Conservation (phyloP, 2,329 filamentous ascomycete genomes). For the Amauroascus verrucosus region DNA sequence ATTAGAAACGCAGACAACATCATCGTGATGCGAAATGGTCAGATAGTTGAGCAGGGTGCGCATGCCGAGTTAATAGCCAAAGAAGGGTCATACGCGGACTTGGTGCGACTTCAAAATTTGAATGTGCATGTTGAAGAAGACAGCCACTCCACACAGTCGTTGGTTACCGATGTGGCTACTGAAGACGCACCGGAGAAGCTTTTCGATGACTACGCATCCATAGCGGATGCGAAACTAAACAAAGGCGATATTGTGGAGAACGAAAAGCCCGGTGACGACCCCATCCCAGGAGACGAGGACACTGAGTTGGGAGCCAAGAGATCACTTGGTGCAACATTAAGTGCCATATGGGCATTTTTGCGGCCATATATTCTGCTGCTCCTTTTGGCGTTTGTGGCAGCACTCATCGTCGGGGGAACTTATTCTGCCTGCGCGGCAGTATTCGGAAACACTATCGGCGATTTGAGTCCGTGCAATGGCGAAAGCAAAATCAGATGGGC, state of each 20-base stretch:
- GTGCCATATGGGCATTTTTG: conserved; percentile 26
- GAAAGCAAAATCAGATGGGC: conserved; percentile 39
- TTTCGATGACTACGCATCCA: conserved; percentile 16
- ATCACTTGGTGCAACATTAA: conserved; percentile 18
- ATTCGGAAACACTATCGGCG: conserved; percentile 52
- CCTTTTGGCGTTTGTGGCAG: conserved; percentile 41
- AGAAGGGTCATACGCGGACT: conserved; percentile 34
- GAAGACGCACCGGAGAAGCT: not conserved
- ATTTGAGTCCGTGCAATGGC: conserved; percentile 45
- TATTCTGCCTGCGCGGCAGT: conserved; percentile 50
- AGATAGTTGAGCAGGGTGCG: conserved; percentile 21
- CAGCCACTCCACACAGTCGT: conserved; percentile 4
- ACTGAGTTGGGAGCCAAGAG: conserved; percentile 18
- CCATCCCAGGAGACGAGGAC: conserved; percentile 9
- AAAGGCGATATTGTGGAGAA: not conserved
- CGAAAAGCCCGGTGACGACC: conserved; percentile 19
- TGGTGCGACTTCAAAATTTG: conserved; percentile 37
- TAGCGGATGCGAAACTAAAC: conserved; percentile 16
- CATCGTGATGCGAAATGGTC: conserved; percentile 22
- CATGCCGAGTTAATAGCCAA: conserved; percentile 21
- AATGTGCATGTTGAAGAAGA: conserved; percentile 12
- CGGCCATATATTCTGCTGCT: conserved; percentile 39
- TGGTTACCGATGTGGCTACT: conserved; percentile 1
- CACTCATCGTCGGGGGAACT: conserved; percentile 46
- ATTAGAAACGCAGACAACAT: conserved; percentile 24